Evolutionary conservation across 2,329 filamentous ascomycete species (phyloP), one percentile per base, ranked within the genome.

Genomic region (Colletotrichum cordylinicola): DNA sequence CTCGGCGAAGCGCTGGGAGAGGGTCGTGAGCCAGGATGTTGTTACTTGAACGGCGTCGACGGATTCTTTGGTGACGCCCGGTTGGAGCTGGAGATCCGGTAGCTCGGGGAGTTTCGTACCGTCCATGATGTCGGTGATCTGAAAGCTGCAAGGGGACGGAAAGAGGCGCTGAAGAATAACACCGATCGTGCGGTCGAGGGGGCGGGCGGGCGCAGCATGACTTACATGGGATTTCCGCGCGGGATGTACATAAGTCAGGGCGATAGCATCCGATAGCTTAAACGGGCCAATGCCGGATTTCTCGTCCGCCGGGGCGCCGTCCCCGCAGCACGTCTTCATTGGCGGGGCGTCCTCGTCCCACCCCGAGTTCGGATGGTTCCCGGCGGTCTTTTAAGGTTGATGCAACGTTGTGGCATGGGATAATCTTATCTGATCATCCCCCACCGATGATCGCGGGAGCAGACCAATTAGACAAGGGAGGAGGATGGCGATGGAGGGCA

Each of bases 221-320:
- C 31, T 24, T 24, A 39, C 43, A 58, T 52, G 43, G 10, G 0
- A 48, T 8, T 48, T 48, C 43, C 43, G 43, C n/a, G n/a, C n/a
- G 43, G 43, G 43, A 52, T 13, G 43, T 71, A 37, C 55, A 72
- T 55, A 72, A n/a, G 12, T 7, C 13, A 39, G 37, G 7, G 27
- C 21, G 72, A 72, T 62, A 72, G 72, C 68, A 37, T 56, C 61
- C 52, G 61, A 72, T 67, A 75, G 61, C 67, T 61, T 72, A 72
- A 52, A 29, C n/a, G 18, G n/a, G n/a, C 24, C n/a, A 27, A n/a
- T 31, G 15, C 39, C 62, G 37, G 37, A 12, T 1, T 52, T 52
- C 43, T 52, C 43, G 6, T 1, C n/a, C 43, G 43, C n/a, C 52
- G 39, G 39, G 48, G 33, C 21, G 43, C 43, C 43, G 43, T 56